Evolutionary conservation across 306 rosid species (phyloP), one percentile per base, ranked within the genome.

Genomic region (Senna tora): DNA sequence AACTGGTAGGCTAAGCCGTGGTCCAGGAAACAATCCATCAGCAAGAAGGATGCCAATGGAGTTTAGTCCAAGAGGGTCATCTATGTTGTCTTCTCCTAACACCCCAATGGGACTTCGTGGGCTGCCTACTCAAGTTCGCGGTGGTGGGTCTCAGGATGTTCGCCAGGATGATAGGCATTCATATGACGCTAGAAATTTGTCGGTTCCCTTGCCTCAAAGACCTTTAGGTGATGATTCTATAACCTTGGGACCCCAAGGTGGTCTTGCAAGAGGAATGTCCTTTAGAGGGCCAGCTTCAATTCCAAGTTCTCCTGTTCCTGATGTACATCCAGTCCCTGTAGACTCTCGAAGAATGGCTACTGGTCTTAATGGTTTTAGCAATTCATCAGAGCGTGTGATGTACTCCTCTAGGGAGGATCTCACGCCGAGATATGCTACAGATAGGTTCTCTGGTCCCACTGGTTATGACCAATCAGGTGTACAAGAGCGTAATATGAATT

Each of bases 261-360:
- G 99, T 75, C 96, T 95, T 69, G 99, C 90, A 11, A 82, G 88
- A 85, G 99, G 96, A 80, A 95, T 95, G 97, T 88, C 97, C 72
- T 75, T 49, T 17, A 89, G 96, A 81, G 99, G 97, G 68, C 75
- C 96, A 47, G 81, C 87, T 22, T 69, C 87, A 54, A 66, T 84
- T 71, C 64, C 92, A 16, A 41, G 80, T 71, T 49, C 86, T 25
- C 53, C 87, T 8, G 63, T 51, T 36, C 65, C 88, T 63, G 97
- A 93, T 59, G 51, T 66, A 38, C 50, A 74, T 53, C 52, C 84
- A 20, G 52, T 57, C 65, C 60, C 65, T 67, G 85, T 78, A 36
- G 96, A 88, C 42, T 56, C 88, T 41, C 80, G 90, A 80, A 88
- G 89, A 85, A 61, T 79, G 79, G 11, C 83, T 15, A 60, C 63